A percentile compares a stretch with the other conserved stretches of the same genome.
These are phyloP conservation scores for Parietichytrium sp. DNA, from an alignment of 108 stramenopile genomes.

Conservation along the genomic window DNA sequence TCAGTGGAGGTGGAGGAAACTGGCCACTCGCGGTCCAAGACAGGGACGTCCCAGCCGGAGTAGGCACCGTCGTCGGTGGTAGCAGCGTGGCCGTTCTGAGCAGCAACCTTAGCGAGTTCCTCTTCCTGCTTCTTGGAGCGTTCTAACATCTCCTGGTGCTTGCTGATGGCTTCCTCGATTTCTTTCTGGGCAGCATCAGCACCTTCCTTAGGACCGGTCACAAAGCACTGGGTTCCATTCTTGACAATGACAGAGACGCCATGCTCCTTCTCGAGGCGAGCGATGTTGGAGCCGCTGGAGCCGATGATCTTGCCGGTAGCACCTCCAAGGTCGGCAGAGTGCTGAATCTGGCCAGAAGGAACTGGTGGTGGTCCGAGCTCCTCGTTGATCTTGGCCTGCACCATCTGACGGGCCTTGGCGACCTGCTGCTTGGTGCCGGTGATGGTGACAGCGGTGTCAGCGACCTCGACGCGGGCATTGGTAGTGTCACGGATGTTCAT, in stretches of 20 bases:
- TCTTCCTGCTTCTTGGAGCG: slow-evolving; percentile 24
- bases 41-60: too few relatives aligned
- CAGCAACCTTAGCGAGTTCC: not conserved
- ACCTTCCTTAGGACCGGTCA: not conserved
- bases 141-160: not conserved
- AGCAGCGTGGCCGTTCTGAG: not conserved
- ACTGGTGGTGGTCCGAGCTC: slow-evolving; percentile 26
- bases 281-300: slow-evolving; percentile 32
- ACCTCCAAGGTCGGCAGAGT: not conserved
- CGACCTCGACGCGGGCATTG: slow-evolving; percentile 17
- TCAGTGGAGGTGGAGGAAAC: too few relatives aligned
- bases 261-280: slow-evolving; percentile 3
- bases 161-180: not conserved
- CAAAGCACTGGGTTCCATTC: not conserved
- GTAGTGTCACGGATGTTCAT: slow-evolving; percentile 1
- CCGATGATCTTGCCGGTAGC: slow-evolving; percentile 28
- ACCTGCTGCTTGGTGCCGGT: slow-evolving; percentile 30
- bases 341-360: not conserved
- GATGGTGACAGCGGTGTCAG: slow-evolving; percentile 25
- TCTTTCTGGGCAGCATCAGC: slow-evolving; percentile 25
- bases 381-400: not conserved
- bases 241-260: slow-evolving; percentile 14
- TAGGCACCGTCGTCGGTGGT: not conserved
- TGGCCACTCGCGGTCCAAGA: too few relatives aligned
- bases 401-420: slow-evolving; percentile 35